A percentile compares a stretch with the other conserved stretches of the same genome.
phyloP scores from a whole-genome alignment of 768 basidiomycete genomes.

The Sarcodon aspratus region DNA sequence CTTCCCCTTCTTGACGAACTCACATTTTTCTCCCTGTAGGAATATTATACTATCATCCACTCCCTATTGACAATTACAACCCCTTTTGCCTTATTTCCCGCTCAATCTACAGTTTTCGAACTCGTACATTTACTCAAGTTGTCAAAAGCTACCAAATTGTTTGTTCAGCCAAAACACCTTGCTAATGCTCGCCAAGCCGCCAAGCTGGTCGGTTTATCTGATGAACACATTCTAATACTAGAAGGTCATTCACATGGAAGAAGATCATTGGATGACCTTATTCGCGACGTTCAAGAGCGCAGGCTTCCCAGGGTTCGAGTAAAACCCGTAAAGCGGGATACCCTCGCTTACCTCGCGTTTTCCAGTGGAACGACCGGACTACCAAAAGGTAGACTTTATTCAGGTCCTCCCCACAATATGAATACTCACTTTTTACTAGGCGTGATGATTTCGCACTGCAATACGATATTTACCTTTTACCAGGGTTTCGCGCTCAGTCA shows the following conservation, averaged over 20 bases:
- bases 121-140: constrained; percentile 37
- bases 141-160: constrained; percentile 38
- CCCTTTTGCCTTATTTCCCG: constrained; percentile 43
- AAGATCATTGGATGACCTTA: constrained; percentile 32
- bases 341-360: constrained; percentile 59
- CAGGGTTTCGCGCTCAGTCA: constrained; percentile 4
- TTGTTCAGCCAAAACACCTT: constrained; percentile 37
- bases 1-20: neutral
- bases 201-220: constrained; percentile 18
- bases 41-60: constrained; percentile 40
- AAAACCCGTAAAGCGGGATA: constrained; percentile 35
- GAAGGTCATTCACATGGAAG: constrained; percentile 29
- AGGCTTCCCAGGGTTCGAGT: constrained; percentile 29
- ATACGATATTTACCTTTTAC: constrained; percentile 7
- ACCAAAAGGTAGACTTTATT: constrained; percentile 44
- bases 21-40: constrained; percentile 21
- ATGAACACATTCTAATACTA: constrained; percentile 37
- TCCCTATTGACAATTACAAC: constrained; percentile 35
- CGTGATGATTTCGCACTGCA: constrained; percentile 17
- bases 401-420: neutral
- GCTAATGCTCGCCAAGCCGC: constrained; percentile 27
- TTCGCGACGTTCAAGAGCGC: constrained; percentile 25
- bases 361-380: constrained; percentile 73
- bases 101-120: constrained; percentile 46
- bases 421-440: constrained; percentile 5